Evolutionary conservation across 768 basidiomycete genomes (phyloP), one percentile per base, ranked within the genome.

Genomic region (Boletus sp.): DNA sequence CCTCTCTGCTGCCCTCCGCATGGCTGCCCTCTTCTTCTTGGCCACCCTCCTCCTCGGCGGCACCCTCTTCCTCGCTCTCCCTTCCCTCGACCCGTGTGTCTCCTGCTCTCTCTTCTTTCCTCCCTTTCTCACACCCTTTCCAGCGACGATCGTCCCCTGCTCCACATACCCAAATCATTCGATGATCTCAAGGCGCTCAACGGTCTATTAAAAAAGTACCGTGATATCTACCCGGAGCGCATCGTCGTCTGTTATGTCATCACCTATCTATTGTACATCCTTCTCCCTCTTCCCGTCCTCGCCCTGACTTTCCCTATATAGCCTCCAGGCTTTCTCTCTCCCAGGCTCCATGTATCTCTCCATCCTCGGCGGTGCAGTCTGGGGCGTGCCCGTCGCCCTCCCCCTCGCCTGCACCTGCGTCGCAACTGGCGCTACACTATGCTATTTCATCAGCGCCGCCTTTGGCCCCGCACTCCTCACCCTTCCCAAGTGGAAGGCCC

Each of bases 331-430:
- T 0, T 98, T 98, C 73, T 95, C 94, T 7, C 80, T 98, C 14
- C 95, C 96, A 0, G 95, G 95, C 1, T 96, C 93, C 40, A 96
- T 98, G 94, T 98, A 98, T 68, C 83, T 98, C 45, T 93, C 93
- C 50, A 97, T 98, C 64, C 84, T 98, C 13, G 94, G 90, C 19
- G 96, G 96, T 33, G 96, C 96, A 1, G 89, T 97, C 4, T 98
- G 93, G 86, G 95, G 95, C 37, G 86, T 96, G 29, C 73, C 90
- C 3, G 74, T 84, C 11, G 95, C 95, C 0, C 79, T 98, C 5
- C 88, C 90, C 5, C 80, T 98, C n/a, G 89, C 89, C 10, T 98
- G 95, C 63, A 81, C 87, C 59, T 96, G 93, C 70, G 90, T 98
- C 51, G 93, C 94, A 14, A 81, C 87, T 0, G 96, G 96, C 34